A percentile compares a stretch with the other conserved stretches of the same genome.
These are phyloP conservation scores for Salix caprea DNA, from an alignment of 345 rosid species.

Conservation along the genomic window DNA sequence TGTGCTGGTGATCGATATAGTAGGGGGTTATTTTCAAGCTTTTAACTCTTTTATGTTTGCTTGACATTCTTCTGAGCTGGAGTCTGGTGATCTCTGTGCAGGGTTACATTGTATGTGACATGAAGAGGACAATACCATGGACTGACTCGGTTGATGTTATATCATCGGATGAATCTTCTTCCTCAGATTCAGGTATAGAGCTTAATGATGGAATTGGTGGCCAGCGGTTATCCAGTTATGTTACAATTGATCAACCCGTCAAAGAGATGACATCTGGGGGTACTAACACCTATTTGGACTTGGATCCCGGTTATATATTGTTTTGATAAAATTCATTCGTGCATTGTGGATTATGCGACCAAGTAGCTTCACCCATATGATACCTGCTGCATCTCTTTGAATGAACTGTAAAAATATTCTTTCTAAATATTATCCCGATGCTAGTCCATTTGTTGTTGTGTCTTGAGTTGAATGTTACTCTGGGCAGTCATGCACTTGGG, in stretches of 20 bases:
- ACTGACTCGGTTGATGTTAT: slow-evolving; percentile 44
- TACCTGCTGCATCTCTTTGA: not conserved
- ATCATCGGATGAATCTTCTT: slow-evolving; percentile 54
- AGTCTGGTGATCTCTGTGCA: slow-evolving; percentile 3
- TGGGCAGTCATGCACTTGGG: not conserved
- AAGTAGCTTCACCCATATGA: not conserved
- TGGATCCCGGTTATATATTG: not conserved
- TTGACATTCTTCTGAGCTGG: not conserved
- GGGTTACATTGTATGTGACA: slow-evolving; percentile 16
- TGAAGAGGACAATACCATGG: slow-evolving; percentile 55
- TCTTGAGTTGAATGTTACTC: not conserved
- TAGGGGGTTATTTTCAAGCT: too few species aligned
- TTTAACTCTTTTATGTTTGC: not conserved
- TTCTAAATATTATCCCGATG: too few species aligned
- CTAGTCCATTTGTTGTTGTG: too few species aligned
- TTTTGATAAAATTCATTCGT: not conserved
- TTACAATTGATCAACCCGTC: slow-evolving; percentile 17
- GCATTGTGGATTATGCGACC: too few species aligned
- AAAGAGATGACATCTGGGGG: slow-evolving; percentile 43
- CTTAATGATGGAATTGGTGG: slow-evolving; percentile 20
- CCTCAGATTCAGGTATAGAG: slow-evolving; percentile 44
- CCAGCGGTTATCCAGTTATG: slow-evolving; percentile 4
- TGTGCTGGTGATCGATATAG: too few species aligned
- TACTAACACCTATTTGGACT: slow-evolving; percentile 13
- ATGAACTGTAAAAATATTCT: not conserved